These are phyloP conservation scores for Chlorencoelia australis DNA, from an alignment of 2,329 filamentous ascomycete genomes.

Conservation along the genomic window DNA sequence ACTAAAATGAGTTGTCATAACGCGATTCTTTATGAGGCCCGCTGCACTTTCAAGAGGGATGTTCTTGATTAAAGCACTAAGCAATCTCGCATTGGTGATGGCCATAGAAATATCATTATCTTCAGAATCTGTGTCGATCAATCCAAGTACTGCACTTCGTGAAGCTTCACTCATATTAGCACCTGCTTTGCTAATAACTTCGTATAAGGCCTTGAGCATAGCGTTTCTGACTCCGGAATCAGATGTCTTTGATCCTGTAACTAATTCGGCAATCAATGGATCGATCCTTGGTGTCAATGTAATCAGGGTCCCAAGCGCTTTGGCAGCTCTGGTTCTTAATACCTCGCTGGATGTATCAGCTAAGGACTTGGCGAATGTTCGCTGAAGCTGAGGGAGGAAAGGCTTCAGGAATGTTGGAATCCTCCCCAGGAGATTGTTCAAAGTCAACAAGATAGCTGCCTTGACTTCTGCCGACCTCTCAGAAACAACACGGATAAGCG, in stretches of 20 bases:
- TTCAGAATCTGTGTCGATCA: constrained; percentile 79
- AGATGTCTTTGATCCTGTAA: constrained; percentile 86
- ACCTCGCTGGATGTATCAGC: constrained; percentile 89
- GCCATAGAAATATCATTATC: constrained; percentile 69
- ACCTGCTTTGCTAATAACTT: constrained; percentile 92
- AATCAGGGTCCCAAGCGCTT: constrained; percentile 89
- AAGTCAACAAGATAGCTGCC: constrained; percentile 81
- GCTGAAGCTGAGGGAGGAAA: constrained; percentile 90
- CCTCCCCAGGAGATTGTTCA: constrained; percentile 94
- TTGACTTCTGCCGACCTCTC: constrained; percentile 95
- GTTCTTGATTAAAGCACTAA: constrained; percentile 83
- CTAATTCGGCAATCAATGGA: constrained; percentile 82
- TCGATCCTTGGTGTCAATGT: constrained; percentile 92
- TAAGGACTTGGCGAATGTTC: constrained; percentile 92
- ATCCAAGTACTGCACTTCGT: constrained; percentile 68
- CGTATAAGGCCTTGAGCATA: constrained; percentile 94
- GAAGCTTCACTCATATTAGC: constrained; percentile 90
- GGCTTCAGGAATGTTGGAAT: constrained; percentile 93
- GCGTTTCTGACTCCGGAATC: constrained; percentile 84
- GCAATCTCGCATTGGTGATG: constrained; percentile 80
- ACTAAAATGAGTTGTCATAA: constrained; percentile 67
- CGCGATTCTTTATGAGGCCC: constrained; percentile 54
- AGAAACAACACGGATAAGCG: constrained; percentile 93
- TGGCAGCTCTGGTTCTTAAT: constrained; percentile 78
- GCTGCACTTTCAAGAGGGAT: constrained; percentile 62